Evolutionary conservation across 805 yeast species (phyloP), one percentile per base, ranked within the genome.

Genomic region (Isabelozyma heimii): DNA sequence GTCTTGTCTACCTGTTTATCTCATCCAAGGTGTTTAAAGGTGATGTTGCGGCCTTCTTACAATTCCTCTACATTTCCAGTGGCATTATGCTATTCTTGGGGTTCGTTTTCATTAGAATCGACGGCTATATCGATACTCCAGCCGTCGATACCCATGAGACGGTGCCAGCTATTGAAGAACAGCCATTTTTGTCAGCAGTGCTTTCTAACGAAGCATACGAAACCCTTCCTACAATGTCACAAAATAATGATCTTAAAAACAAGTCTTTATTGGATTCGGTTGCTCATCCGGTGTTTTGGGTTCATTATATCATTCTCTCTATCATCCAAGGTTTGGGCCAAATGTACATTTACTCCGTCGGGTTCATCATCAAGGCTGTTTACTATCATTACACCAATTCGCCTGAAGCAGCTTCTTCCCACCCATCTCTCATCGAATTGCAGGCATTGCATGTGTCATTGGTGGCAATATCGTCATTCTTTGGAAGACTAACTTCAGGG

Each of bases 271-370:
- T 49, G 41, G 52, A 54, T 9, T 60, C 69, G 14, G 49, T 68
- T 12, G n/a, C 41, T 3, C 66, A 63, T 49, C 69, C 72, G 1
- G 48, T 62, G 5, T 67, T 67, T 46, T 65, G 69, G 69, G 57
- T 52, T 42, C 73, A 68, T 51, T 68, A 63, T 44, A 43, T 53
- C n/a, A 51, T 66, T 8, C 59, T 68, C 50, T 58, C 70, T 1
- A 51, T 66, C 14, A 53, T 65, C n/a, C 73, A 68, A 53, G 73
- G 73, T 6, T 55, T 68, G 47, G 72, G 73, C 10, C 73, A 68
- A 52, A 66, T 68, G 72, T 68, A 68, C 51, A 68, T 68, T 10
- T 68, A 61, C 47, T 63, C 67, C 20, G 63, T 67, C 45, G 73
- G 73, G 2, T 67, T 55, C 43, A 55, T 67, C 12, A 46, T 66